Conservation (phyloP, 192 early-diverging fungal genomes). For the Podila epigama region DNA sequence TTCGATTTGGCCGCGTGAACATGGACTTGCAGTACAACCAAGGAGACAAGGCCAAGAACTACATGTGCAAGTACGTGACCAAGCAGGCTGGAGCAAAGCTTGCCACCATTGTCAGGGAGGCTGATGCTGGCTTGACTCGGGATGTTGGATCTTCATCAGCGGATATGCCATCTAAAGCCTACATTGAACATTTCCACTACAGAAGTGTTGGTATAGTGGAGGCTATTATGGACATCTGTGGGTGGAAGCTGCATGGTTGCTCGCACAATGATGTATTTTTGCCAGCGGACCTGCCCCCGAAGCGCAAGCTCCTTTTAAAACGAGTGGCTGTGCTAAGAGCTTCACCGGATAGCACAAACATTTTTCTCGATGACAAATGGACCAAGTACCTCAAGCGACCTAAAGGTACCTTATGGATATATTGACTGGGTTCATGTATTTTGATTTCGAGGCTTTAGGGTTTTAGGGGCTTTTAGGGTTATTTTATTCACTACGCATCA, state of each 20-base stretch:
- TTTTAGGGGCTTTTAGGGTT: too few relatives aligned
- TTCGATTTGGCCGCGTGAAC: constrained; percentile 20
- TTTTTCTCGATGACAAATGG: constrained; percentile 2
- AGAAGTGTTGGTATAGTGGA: constrained; percentile 32
- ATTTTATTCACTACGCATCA: too few relatives aligned
- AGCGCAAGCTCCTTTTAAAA: not conserved
- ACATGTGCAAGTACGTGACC: constrained; percentile 26
- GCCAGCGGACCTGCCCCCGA: not conserved
- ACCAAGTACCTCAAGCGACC: constrained; percentile 4
- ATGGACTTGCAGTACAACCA: constrained; percentile 24
- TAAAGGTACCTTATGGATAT: not conserved
- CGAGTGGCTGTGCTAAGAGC: not conserved
- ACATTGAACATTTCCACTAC: constrained; percentile 21
- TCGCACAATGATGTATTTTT: constrained; percentile 1
- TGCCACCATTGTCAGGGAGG: constrained; percentile 3
- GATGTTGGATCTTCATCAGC: constrained; percentile 3
- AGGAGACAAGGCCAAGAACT: constrained; percentile 18
- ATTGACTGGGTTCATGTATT: too few relatives aligned
- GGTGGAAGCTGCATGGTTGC: constrained; percentile 27
- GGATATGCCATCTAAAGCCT: constrained; percentile 3
- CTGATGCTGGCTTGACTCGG: not conserved
- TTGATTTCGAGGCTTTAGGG: too few relatives aligned
- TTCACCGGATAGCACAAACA: not conserved
- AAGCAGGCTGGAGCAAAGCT: constrained; percentile 15
- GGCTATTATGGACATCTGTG: constrained; percentile 27